Evolutionary conservation across 2,329 filamentous ascomycete genomes (phyloP), one percentile per base, ranked within the genome.

Genomic region (Fusarium tjaetaba): DNA sequence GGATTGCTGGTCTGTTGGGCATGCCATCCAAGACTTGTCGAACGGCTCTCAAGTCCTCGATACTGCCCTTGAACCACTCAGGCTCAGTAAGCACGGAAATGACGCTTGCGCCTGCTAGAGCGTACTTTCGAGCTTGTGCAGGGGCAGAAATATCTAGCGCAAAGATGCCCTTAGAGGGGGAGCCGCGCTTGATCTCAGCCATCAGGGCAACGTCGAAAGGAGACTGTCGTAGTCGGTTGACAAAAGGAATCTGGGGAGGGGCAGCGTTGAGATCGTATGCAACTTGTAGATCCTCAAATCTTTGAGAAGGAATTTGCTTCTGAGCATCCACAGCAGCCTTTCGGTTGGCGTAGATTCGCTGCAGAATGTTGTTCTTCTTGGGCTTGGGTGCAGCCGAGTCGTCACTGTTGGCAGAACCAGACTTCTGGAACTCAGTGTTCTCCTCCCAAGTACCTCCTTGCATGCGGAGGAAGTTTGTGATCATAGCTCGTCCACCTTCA

Each of bases 81-180:
- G 97, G 96, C 83, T 99, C 96, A 0, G 96, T 99, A 52, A 99
- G 88, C n/a, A 99, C 96, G 3, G 96, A 98, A 75, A 99, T 99
- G 43, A 97, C 94, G 80, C 96, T 98, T 53, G 96, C 96, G 20
- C 96, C 97, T 11, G 96, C 95, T 58, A 96, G 88, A 15, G 97
- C 96, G 81, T 99, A 99, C 75, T 93, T 94, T 72, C 92, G 91
- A 46, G 97, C 96, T 82, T 99, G 96, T 10, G 92, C 91, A 30
- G 96, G 95, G 15, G 96, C 96, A 77, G 93, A 96, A 28, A 95
- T 93, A 32, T 94, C 90, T 5, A 97, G 87, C 2, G 95, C 94
- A 71, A 99, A 98, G 43, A 97, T 90, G 28, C 96, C 97, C 84
- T 99, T 99, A 2, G 96, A 98, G 3, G 96, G 96, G 14, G 96